phyloP scores from a whole-genome alignment of 2,329 filamentous ascomycete genomes.

The Xylariaceae sp. region DNA sequence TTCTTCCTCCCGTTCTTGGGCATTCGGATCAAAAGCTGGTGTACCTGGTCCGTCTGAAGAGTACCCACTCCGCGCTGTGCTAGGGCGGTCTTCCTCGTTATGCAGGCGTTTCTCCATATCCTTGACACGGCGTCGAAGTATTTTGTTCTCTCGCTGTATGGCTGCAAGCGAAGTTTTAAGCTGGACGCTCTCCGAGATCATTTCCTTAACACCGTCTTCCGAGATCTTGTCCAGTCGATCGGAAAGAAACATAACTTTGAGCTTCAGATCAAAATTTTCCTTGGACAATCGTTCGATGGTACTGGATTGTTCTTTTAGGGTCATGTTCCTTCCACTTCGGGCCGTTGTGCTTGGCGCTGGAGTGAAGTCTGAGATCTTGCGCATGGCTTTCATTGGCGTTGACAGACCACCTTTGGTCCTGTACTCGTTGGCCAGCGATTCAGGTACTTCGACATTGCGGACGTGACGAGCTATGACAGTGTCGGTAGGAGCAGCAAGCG shows the following conservation, averaged over 20 bases:
- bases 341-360: conserved; percentile 45
- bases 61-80: conserved; percentile 51
- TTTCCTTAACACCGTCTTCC: conserved; percentile 94
- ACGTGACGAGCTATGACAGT: conserved; percentile 86
- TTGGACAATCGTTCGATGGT: conserved; percentile 95
- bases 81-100: conserved; percentile 59
- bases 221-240: conserved; percentile 89
- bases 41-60: conserved; percentile 57
- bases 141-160: conserved; percentile 85
- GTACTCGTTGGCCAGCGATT: conserved; percentile 82
- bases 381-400: conserved; percentile 40
- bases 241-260: conserved; percentile 96
- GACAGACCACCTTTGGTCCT: conserved; percentile 66
- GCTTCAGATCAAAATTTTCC: conserved; percentile 95
- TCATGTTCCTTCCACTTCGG: conserved; percentile 67
- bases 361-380: conserved; percentile 50
- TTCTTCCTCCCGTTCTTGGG: conserved; percentile 76
- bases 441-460: conserved; percentile 84
- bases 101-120: conserved; percentile 76
- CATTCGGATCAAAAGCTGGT: conserved; percentile 53
- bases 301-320: conserved; percentile 93
- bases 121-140: conserved; percentile 73
- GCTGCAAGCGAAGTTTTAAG: conserved; percentile 86
- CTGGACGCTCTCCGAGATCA: conserved; percentile 96
- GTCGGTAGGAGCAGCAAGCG: conserved; percentile 68